phyloP scores from a whole-genome alignment of 2,329 filamentous ascomycete genomes.

The Podosphaera leucotricha region DNA sequence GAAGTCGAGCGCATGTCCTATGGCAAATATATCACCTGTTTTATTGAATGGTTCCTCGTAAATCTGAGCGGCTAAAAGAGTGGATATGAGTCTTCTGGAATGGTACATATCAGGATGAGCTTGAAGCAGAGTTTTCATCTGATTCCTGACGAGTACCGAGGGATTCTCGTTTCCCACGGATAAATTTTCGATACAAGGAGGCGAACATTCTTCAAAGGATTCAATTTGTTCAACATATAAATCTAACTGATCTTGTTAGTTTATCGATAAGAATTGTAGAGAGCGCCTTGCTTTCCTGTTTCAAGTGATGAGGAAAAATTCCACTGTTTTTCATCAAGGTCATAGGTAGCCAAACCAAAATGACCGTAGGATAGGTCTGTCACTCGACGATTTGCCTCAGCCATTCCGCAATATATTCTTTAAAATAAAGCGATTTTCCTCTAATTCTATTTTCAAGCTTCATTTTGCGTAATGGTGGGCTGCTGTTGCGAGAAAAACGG shows the following conservation, averaged over 20 bases:
- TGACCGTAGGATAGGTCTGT: slow-evolving; percentile 29
- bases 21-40: slow-evolving; percentile 8
- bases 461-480: background rate
- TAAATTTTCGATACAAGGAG: slow-evolving; percentile 6
- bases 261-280: background rate
- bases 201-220: slow-evolving; percentile 9
- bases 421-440: background rate
- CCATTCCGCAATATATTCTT: slow-evolving; percentile 19
- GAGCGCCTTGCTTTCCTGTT: slow-evolving; percentile 5
- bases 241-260: slow-evolving; percentile 3
- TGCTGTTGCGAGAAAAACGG: background rate
- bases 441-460: background rate
- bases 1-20: slow-evolving; percentile 7
- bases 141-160: slow-evolving; percentile 3
- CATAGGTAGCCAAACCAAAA: slow-evolving; percentile 25
- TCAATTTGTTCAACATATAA: slow-evolving; percentile 10
- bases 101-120: slow-evolving; percentile 10
- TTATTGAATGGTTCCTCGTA: background rate
- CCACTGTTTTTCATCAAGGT: slow-evolving; percentile 14
- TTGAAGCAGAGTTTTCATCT: slow-evolving; percentile 10
- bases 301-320: slow-evolving; percentile 10
- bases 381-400: slow-evolving; percentile 26
- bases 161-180: slow-evolving; percentile 2
- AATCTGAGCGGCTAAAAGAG: background rate
- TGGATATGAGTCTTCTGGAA: slow-evolving; percentile 4